Conservation (phyloP, 306 rosid genomes). For the Corylus avellana region DNA sequence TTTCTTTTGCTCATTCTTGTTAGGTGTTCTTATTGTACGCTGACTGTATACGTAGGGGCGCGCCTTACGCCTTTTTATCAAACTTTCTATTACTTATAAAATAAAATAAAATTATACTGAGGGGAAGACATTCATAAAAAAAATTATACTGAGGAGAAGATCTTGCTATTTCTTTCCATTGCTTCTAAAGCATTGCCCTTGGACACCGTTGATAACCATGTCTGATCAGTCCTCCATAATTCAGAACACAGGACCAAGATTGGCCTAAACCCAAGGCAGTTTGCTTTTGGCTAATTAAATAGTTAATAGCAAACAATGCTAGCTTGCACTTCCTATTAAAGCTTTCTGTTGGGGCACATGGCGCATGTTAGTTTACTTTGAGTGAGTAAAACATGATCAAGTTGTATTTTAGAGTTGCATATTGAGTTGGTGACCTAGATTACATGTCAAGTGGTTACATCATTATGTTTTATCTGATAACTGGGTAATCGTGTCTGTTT, state of each 20-base stretch:
- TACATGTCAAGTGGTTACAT: constrained; percentile 2
- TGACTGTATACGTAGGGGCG: too few species aligned
- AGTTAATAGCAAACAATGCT: not conserved
- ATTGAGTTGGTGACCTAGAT: not conserved
- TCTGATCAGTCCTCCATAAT: not conserved
- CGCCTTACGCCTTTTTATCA: too few species aligned
- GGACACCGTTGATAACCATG: not conserved
- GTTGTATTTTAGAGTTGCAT: not conserved
- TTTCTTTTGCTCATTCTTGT: too few species aligned
- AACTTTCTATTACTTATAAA: too few species aligned
- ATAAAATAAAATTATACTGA: too few species aligned
- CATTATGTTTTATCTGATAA: constrained; percentile 19
- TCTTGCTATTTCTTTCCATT: too few species aligned
- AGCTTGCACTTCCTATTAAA: constrained; percentile 1
- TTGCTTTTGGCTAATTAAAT: not conserved
- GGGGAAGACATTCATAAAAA: too few species aligned
- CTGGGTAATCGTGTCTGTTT: constrained; percentile 18
- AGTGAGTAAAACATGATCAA: not conserved
- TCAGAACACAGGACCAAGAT: not conserved
- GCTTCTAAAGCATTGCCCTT: too few species aligned
- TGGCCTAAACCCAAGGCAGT: not conserved
- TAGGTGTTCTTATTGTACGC: too few species aligned
- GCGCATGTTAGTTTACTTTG: not conserved
- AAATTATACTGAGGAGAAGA: too few species aligned
- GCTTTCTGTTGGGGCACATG: not conserved